phyloP scores from a whole-genome alignment of 306 rosid species.

The Potentilla sterilis region DNA sequence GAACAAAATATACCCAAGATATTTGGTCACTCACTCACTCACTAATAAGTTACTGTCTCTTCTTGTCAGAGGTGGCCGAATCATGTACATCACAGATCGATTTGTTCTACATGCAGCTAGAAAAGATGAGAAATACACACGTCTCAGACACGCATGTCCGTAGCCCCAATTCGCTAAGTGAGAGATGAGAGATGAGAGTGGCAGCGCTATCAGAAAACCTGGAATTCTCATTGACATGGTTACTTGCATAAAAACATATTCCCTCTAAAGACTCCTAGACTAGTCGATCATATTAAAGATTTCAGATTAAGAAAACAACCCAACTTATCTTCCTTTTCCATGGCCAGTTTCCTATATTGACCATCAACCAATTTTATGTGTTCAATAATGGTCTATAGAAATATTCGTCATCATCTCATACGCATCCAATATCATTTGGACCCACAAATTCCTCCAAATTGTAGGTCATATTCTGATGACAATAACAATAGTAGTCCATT shows the following conservation, averaged over 20 bases:
- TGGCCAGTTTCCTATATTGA: neutral
- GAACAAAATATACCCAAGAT: conserved; percentile 8
- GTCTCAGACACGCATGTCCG: neutral
- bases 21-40: neutral
- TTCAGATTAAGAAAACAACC: neutral
- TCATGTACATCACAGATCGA: neutral
- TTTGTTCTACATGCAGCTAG: neutral
- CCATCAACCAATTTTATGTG: neutral
- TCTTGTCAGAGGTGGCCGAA: neutral
- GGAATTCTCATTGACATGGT: neutral
- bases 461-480: conserved; percentile 13
- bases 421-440: conserved; percentile 4
- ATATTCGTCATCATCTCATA: conserved; percentile 14
- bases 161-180: neutral
- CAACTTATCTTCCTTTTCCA: neutral
- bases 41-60: neutral
- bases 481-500: neutral
- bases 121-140: neutral
- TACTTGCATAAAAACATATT: neutral
- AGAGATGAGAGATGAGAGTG: neutral
- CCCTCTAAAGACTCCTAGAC: neutral
- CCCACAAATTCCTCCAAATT: conserved; percentile 19
- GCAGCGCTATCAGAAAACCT: neutral
- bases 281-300: neutral
- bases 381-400: neutral